Evolutionary conservation across 768 basidiomycete species (phyloP), one percentile per base, ranked within the genome.

Genomic region (Crucibulum laeve): DNA sequence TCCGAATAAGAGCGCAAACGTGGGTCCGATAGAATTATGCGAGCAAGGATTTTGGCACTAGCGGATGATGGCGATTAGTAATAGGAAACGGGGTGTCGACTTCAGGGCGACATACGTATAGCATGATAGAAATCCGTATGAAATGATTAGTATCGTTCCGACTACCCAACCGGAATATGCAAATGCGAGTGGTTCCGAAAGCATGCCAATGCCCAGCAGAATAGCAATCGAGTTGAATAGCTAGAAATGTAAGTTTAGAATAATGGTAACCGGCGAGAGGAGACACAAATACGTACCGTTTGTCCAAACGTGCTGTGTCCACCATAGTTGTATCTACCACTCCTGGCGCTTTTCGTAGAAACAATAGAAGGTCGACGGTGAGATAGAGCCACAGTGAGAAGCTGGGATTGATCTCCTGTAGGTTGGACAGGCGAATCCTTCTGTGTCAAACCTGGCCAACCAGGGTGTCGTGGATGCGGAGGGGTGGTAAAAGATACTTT

Each of bases 181-280:
- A 54, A 96, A 95, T 0, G 94, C 94, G 19, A 96, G 71, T 0
- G 92, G 91, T 57, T 91, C 84, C 10, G 90, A 90, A 14, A 94
- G 73, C 73, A 95, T 84, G 3, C 92, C 92, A 49, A 94, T 84
- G 4, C 92, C 92, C 15, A 92, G 70, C 8, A 95, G 67, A 25
- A 93, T 87, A 11, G 90, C 90, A 24, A 84, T 87, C 7, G 84
- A 84, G 53, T 94, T 94, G 63, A 92, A 92, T n/a, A 95, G 64
- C 91, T 91, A 41, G 40, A 45, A 25, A 41, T 5, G 32, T 26
- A 41, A 15, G 21, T 37, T 19, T 28, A 42, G 25, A 28, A 45
- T 1, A 34, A 43, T 52, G 3, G 50, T 40, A n/a, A 34, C 10
- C 24, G 17, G 37, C 38, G 15, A 11, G 21, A 7, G 26, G 23